Evolutionary conservation across 2,329 filamentous ascomycete species (phyloP).

Genomic region (Tolypocladium endophyticum): DNA sequence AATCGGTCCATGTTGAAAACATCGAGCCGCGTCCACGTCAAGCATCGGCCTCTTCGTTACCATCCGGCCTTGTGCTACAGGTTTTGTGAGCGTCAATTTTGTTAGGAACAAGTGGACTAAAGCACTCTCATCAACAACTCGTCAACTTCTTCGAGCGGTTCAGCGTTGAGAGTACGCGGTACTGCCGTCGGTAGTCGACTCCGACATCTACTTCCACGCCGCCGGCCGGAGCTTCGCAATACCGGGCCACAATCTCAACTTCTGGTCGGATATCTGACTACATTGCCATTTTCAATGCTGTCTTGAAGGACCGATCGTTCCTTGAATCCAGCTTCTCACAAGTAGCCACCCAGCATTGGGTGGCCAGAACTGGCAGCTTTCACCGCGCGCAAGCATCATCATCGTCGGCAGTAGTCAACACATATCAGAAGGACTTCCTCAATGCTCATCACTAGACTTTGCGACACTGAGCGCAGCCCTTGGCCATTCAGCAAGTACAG

Average conservation of each 20-base stretch:
- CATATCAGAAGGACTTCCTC: slow-evolving; percentile 16
- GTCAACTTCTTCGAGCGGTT: neutral
- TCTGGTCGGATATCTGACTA: neutral
- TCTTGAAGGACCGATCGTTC: neutral
- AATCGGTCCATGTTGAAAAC: neutral
- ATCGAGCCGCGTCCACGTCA: neutral
- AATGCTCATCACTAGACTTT: slow-evolving; percentile 48
- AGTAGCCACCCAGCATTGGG: neutral
- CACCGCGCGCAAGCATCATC: neutral
- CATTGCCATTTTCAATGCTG: neutral
- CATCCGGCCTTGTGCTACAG: neutral
- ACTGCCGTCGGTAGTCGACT: neutral
- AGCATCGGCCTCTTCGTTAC: neutral
- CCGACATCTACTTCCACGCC: neutral
- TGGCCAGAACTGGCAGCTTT: neutral
- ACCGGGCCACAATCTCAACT: neutral
- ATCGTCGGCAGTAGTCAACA: neutral
- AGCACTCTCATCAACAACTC: neutral
- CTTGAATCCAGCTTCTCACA: neutral
- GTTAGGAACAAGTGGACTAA: neutral
- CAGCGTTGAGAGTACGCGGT: neutral
- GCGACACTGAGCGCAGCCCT: slow-evolving; percentile 42
- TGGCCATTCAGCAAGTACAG: slow-evolving; percentile 45
- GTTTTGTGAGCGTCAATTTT: neutral
- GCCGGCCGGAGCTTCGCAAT: neutral